Conservation (phyloP, 768 basidiomycete species). For the Polyporus arcularius region DNA sequence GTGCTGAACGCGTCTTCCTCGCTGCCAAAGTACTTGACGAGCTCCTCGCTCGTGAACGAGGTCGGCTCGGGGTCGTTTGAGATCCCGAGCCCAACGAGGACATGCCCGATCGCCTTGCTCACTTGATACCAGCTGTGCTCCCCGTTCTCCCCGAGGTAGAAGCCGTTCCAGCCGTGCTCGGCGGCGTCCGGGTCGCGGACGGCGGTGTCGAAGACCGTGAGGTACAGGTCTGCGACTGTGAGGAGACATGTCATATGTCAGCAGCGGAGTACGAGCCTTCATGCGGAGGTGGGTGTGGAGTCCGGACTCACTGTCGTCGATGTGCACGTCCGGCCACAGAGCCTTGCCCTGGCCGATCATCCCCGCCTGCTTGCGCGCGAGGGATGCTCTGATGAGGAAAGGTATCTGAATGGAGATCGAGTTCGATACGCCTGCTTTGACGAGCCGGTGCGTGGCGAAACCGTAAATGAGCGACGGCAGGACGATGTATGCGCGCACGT, state of each 20-base stretch:
- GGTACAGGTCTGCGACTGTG: slow-evolving; percentile 44
- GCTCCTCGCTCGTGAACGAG: slow-evolving; percentile 46
- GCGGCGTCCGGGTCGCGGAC: slow-evolving; percentile 17
- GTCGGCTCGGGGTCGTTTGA: slow-evolving; percentile 37
- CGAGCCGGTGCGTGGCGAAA: slow-evolving; percentile 46
- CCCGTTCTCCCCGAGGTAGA: slow-evolving; percentile 31
- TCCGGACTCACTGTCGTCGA: slow-evolving; percentile 47
- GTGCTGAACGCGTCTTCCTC: not conserved
- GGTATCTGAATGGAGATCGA: slow-evolving; percentile 55
- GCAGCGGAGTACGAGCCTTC: not conserved
- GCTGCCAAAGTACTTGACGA: slow-evolving; percentile 29
- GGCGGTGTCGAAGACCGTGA: slow-evolving; percentile 41
- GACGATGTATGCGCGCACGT: slow-evolving; percentile 52
- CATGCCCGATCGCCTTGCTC: slow-evolving; percentile 35
- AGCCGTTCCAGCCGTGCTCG: slow-evolving; percentile 37
- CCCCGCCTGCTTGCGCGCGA: slow-evolving; percentile 51
- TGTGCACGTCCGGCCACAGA: slow-evolving; percentile 60
- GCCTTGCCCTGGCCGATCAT: slow-evolving; percentile 60
- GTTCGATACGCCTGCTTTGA: slow-evolving; percentile 53
- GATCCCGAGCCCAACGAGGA: slow-evolving; percentile 30
- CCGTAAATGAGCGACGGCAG: slow-evolving; percentile 62
- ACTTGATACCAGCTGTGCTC: slow-evolving; percentile 34
- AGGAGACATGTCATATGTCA: not conserved
- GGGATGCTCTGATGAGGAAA: slow-evolving; percentile 41
- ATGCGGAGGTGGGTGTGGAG: too few species aligned